These are phyloP conservation scores for Fistulinella prunicolor DNA, from an alignment of 768 basidiomycete species.

Conservation along the genomic window DNA sequence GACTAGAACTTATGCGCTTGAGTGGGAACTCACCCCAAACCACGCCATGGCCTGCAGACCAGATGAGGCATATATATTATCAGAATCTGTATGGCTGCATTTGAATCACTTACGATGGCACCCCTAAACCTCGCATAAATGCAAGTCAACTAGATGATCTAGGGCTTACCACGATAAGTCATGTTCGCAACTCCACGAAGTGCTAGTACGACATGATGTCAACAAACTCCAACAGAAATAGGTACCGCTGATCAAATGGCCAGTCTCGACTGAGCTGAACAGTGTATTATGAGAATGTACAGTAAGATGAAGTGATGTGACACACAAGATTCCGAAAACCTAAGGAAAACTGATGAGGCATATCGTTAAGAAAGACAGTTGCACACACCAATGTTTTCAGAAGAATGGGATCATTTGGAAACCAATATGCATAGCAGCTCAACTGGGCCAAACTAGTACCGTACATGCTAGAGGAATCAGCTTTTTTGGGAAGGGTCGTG, in stretches of 20 bases:
- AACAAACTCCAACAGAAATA: not conserved
- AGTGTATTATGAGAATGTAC: not conserved
- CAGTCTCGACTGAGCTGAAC: slow-evolving; percentile 7
- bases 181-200: slow-evolving; percentile 2
- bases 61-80: not conserved
- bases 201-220: not conserved
- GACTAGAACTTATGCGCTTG: not conserved
- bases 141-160: not conserved
- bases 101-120: slow-evolving; percentile 1
- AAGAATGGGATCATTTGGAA: not conserved
- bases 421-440: not conserved
- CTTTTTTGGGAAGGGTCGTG: not conserved
- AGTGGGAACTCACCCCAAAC: not conserved
- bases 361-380: not conserved
- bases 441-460: not conserved
- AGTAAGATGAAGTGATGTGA: not conserved
- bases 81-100: not conserved
- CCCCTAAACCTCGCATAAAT: slow-evolving; percentile 8
- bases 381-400: not conserved
- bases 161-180: not conserved
- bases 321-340: slow-evolving; percentile 6
- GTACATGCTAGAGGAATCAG: not conserved
- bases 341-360: not conserved
- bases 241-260: slow-evolving; percentile 1
- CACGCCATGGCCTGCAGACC: not conserved